Evolutionary conservation across 2,329 filamentous ascomycete genomes (phyloP), one percentile per base, ranked within the genome.

Genomic region (Aspergillus alliaceus): DNA sequence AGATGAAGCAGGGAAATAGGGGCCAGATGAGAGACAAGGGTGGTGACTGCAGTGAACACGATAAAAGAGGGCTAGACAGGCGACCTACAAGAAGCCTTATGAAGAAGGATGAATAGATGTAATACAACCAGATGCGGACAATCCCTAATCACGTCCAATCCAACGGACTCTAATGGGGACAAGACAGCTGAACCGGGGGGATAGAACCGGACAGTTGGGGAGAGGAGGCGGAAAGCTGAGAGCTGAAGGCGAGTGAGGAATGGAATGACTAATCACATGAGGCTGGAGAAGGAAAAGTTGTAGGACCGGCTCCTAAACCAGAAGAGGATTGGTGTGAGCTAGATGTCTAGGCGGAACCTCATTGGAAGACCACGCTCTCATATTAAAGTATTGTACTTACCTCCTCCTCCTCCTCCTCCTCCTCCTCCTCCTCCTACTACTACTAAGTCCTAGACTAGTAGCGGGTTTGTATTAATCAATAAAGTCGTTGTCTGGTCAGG

Each of bases 31-130:
- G 42, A 58, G 58, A 67, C 49, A 53, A 61, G 56, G 59, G 57
- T 31, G 56, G 31, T 48, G 9, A 58, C 27, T 57, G n/a, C 48
- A 57, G 48, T 42, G 51, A 56, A 60, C 53, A 56, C 58, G 54
- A 65, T 63, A 64, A 60, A 63, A 63, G 56, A 55, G 59, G 59
- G 58, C 60, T 67, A 71, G 67, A 65, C 60, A 73, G 72, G 73
- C 73, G 65, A 76, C 73, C 73, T 75, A 77, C 72, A 75, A 76
- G 73, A 73, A 75, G 72, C 74, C 73, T 68, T 66, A 61, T 57
- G 60, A 64, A 53, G 60, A 61, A 59, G 59, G 55, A 60, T 52
- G 40, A 22, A 52, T 52, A 20, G 27, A 48, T 48, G 53, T 47
- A 52, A 22, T 51, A 56, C 40, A 57, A 58, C 56, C 49, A 58